A percentile compares a stretch with the other conserved stretches of the same genome.
phyloP scores from a whole-genome alignment of 805 yeast genomes.

The Kodamaea lidongshanica region DNA sequence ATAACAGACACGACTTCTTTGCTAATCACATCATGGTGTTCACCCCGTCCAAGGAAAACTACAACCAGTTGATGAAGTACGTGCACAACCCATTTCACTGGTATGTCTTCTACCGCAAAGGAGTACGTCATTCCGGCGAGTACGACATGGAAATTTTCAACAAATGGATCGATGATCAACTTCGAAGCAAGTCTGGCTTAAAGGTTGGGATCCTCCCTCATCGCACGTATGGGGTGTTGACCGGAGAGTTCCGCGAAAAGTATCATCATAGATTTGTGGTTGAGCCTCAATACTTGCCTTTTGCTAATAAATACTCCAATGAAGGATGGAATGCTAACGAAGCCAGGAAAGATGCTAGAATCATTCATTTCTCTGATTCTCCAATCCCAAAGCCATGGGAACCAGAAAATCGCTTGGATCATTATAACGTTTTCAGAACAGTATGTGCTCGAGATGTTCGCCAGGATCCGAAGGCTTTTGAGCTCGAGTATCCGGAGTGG shows the following conservation, averaged over 20 bases:
- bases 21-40: constrained; percentile 54
- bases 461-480: constrained; percentile 12
- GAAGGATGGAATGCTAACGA: constrained; percentile 30
- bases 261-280: constrained; percentile 37
- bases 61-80: constrained; percentile 17
- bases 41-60: constrained; percentile 37
- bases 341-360: constrained; percentile 28
- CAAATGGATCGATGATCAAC: constrained; percentile 44
- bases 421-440: constrained; percentile 22
- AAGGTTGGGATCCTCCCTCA: constrained; percentile 43
- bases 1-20: constrained; percentile 26
- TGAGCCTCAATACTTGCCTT: constrained; percentile 40
- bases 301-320: constrained; percentile 12
- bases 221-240: constrained; percentile 42
- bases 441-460: constrained; percentile 18
- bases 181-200: constrained; percentile 19
- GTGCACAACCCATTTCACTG: constrained; percentile 26
- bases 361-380: constrained; percentile 59
- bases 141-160: constrained; percentile 53
- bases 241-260: constrained; percentile 41
- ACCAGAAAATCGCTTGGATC: constrained; percentile 15
- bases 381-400: constrained; percentile 68
- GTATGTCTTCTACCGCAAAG: constrained; percentile 16
- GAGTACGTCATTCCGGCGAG: constrained; percentile 26
- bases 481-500: constrained; percentile 15